Conservation (phyloP, 1,139 yeast genomes). For the Candida dubliniensis region DNA sequence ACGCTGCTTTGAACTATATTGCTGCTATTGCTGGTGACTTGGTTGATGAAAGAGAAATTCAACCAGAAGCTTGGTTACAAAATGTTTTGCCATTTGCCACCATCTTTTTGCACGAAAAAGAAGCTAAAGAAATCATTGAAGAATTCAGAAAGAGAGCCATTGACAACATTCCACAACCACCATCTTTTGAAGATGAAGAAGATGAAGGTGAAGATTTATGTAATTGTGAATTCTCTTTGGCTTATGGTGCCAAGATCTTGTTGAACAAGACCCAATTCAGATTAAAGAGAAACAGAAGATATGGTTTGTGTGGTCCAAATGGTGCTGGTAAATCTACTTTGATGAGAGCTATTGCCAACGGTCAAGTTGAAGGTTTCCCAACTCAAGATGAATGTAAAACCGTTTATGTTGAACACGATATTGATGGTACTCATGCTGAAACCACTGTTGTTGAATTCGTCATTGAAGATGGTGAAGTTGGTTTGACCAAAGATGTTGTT, state of each 20-base stretch:
- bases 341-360: constrained; percentile 99
- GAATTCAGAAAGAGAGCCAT: constrained; percentile 94
- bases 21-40: constrained; percentile 98
- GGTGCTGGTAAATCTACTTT: constrained; percentile 99
- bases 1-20: constrained; percentile 72
- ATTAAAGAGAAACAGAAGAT: constrained; percentile 99
- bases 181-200: constrained; percentile 96
- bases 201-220: constrained; percentile 99
- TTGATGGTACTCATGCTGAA: constrained; percentile 96
- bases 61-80: constrained; percentile 87
- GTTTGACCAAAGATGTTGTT: constrained; percentile 67
- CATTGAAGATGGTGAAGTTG: constrained; percentile 77
- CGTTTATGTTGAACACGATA: constrained; percentile 99
- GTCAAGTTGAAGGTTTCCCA: constrained; percentile 99
- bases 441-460: constrained; percentile 92
- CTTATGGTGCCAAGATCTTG: constrained; percentile 99
- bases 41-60: constrained; percentile 96
- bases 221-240: constrained; percentile 99
- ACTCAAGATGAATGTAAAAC: constrained; percentile 97
- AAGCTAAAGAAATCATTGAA: constrained; percentile 88
- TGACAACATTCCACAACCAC: constrained; percentile 97
- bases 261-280: constrained; percentile 99
- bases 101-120: constrained; percentile 90
- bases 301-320: constrained; percentile 99
- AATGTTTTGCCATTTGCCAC: constrained; percentile 92